phyloP scores from a whole-genome alignment of 495 filamentous ascomycete species.

The Thozetella sp. region DNA sequence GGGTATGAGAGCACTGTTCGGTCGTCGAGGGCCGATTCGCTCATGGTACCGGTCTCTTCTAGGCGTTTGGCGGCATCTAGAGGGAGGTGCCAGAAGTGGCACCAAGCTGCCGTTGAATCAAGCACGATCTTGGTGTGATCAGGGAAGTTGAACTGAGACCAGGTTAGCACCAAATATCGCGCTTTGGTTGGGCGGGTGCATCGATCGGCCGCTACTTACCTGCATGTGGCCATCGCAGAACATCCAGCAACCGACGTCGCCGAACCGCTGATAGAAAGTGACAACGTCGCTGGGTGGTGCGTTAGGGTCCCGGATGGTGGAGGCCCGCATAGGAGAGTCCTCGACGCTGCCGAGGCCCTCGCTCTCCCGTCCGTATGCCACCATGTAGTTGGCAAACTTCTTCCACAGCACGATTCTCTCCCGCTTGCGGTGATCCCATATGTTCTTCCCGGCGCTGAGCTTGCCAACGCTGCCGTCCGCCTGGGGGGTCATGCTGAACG shows the following conservation, averaged over 20 bases:
- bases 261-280: slow-evolving; percentile 86
- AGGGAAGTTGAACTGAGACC: slow-evolving; percentile 84
- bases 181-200: no score
- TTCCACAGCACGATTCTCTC: slow-evolving; percentile 80
- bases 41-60: slow-evolving; percentile 60
- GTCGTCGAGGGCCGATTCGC: slow-evolving; percentile 65
- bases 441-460: slow-evolving; percentile 50
- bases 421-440: slow-evolving; percentile 70
- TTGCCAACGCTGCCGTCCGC: slow-evolving; percentile 55
- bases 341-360: slow-evolving; percentile 37
- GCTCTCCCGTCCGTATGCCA: slow-evolving; percentile 56
- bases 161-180: no score
- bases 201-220: slow-evolving; percentile 42
- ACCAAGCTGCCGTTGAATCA: slow-evolving; percentile 71
- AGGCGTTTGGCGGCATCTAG: slow-evolving; percentile 67
- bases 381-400: slow-evolving; percentile 96
- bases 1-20: slow-evolving; percentile 62
- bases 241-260: slow-evolving; percentile 87
- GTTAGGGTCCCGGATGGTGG: slow-evolving; percentile 45
- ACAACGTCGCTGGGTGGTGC: slow-evolving; percentile 63
- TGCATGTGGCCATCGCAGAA: slow-evolving; percentile 88
- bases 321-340: slow-evolving; percentile 47
- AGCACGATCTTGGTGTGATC: slow-evolving; percentile 94
- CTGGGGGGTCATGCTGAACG: slow-evolving; percentile 57
- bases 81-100: slow-evolving; percentile 85